Percentiles rank a stretch among this genome's conserved stretches.
Conservation (phyloP, 495 filamentous ascomycete species). For the Penicillium simplicissimum region DNA sequence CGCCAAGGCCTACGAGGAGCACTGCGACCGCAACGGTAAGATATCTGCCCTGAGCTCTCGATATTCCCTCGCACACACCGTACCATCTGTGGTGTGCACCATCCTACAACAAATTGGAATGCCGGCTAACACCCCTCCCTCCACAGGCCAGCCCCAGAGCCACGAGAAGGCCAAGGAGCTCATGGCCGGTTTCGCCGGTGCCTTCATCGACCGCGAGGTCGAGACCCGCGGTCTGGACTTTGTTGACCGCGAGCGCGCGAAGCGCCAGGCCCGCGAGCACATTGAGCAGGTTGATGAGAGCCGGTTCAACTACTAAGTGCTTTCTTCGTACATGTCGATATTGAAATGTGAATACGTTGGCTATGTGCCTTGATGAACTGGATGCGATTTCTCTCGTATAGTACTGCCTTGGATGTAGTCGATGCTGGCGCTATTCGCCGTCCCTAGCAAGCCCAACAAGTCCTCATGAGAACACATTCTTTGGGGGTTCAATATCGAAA, state of each 20-base stretch:
- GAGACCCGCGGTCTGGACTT: conserved; percentile 71
- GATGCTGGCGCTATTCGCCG: not conserved
- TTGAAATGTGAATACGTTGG: not conserved
- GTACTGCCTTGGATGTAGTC: not conserved
- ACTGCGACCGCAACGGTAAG: conserved; percentile 61
- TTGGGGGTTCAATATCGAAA: too few species aligned
- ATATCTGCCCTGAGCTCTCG: not conserved
- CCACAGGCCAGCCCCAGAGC: conserved; percentile 57
- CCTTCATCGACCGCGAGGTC: conserved; percentile 69
- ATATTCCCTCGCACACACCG: too few species aligned
- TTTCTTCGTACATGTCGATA: not conserved
- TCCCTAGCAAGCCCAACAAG: too few species aligned
- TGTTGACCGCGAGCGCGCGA: conserved; percentile 66
- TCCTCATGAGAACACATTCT: too few species aligned
- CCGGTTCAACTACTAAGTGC: conserved; percentile 8
- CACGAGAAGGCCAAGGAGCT: conserved; percentile 73
- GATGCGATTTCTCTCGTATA: not conserved
- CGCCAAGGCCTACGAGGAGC: conserved; percentile 70
- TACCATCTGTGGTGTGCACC: too few species aligned
- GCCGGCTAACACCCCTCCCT: not conserved
- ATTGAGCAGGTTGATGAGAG: conserved; percentile 44
- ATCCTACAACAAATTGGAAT: not conserved
- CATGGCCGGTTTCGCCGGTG: conserved; percentile 66
- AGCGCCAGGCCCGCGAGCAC: conserved; percentile 59
- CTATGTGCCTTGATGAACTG: not conserved